Percentiles rank a stretch among this genome's conserved stretches.
These are phyloP conservation scores for Pterulicium gracile DNA, from an alignment of 1,284 basidiomycete genomes.

Conservation along the genomic window DNA sequence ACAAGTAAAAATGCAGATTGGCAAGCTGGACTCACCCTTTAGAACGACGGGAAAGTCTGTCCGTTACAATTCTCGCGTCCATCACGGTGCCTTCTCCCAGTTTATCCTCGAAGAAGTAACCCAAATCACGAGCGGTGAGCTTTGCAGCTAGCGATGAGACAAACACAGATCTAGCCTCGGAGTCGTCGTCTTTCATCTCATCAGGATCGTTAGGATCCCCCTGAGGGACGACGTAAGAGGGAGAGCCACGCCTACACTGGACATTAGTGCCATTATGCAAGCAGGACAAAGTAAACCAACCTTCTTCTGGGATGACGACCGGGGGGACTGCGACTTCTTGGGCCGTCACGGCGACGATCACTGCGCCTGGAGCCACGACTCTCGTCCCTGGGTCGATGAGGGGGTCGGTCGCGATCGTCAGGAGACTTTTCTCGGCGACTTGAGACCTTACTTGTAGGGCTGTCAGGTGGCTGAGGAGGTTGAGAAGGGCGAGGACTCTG, in stretches of 20 bases:
- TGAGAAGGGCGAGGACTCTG: constrained; percentile 16
- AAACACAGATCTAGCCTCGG: constrained; percentile 94
- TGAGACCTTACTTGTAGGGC: constrained; percentile 45
- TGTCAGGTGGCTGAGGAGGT: constrained; percentile 35
- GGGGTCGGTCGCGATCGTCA: constrained; percentile 32
- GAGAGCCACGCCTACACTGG: constrained; percentile 49
- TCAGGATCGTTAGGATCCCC: constrained; percentile 62
- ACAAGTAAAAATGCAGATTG: not conserved
- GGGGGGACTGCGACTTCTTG: too few relatives aligned
- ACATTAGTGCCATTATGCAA: constrained; percentile 7
- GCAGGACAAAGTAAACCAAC: constrained; percentile 15
- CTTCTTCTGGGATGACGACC: constrained; percentile 16
- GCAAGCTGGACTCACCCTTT: constrained; percentile 67
- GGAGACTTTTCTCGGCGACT: constrained; percentile 36
- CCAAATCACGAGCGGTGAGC: constrained; percentile 90
- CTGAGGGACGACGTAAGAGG: constrained; percentile 54
- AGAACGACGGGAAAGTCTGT: constrained; percentile 84
- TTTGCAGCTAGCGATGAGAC: constrained; percentile 95
- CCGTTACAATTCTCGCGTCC: constrained; percentile 92
- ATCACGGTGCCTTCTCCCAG: constrained; percentile 86
- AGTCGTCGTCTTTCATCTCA: constrained; percentile 78
- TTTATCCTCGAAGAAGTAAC: constrained; percentile 98
- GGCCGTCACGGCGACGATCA: too few relatives aligned
- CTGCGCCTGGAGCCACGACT: too few relatives aligned
- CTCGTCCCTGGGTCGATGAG: too few relatives aligned